phyloP scores from a whole-genome alignment of 441 rosid species.

The Viola pubescens region DNA sequence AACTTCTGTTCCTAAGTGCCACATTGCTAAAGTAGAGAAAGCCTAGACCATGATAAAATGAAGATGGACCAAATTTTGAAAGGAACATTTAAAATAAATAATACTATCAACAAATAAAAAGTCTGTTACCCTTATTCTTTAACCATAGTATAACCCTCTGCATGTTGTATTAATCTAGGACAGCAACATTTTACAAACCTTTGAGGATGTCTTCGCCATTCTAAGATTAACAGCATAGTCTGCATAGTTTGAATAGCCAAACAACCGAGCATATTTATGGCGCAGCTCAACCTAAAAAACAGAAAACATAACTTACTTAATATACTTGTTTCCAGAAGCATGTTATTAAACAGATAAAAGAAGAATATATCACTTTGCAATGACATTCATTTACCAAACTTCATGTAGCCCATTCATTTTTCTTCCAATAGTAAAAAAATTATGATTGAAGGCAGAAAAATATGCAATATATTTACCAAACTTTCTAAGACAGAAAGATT shows the following conservation, averaged over 20 bases:
- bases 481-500: conserved; percentile 66
- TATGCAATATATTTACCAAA: conserved; percentile 43
- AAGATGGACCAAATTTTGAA: too few relatives aligned
- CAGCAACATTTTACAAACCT: conserved; percentile 39
- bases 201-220: conserved; percentile 80
- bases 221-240: conserved; percentile 72
- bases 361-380: background rate
- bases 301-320: conserved; percentile 7
- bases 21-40: too few relatives aligned
- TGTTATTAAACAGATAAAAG: background rate
- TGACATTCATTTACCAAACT: background rate
- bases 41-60: too few relatives aligned
- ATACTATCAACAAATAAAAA: too few relatives aligned
- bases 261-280: conserved; percentile 71
- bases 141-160: background rate
- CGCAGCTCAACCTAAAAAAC: conserved; percentile 66
- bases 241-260: conserved; percentile 82
- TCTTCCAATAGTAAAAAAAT: background rate
- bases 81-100: too few relatives aligned
- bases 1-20: too few relatives aligned
- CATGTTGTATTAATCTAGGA: conserved; percentile 1
- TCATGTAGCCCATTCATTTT: background rate
- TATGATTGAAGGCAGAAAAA: background rate
- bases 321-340: background rate
- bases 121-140: background rate